Evolutionary conservation across 495 filamentous ascomycete genomes (phyloP).

Genomic region (Podospora conica): DNA sequence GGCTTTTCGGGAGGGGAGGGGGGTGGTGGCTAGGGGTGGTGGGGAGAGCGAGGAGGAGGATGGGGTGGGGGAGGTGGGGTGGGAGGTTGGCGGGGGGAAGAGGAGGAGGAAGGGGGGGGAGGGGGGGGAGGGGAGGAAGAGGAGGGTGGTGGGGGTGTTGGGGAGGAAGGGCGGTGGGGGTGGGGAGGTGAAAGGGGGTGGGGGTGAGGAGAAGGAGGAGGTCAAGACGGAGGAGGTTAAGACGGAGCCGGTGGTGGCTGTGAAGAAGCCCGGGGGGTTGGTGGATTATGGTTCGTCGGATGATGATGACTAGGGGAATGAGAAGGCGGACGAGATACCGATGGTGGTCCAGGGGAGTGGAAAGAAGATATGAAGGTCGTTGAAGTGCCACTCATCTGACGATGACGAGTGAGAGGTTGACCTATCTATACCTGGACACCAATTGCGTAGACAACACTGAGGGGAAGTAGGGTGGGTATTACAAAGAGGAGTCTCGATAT

Average conservation of each 20-base stretch:
- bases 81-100: conserved; percentile 22
- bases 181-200: conserved; percentile 1
- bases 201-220: conserved; percentile 17
- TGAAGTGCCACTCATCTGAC: background rate
- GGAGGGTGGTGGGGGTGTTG: conserved; percentile 5
- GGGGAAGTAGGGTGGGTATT: background rate
- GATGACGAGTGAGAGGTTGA: background rate
- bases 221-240: conserved; percentile 11
- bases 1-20: conserved; percentile 52
- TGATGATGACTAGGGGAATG: conserved; percentile 22
- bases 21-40: conserved; percentile 19
- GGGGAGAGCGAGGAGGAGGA: conserved; percentile 1
- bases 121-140: conserved; percentile 8
- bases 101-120: conserved; percentile 15
- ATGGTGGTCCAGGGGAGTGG: too few relatives aligned
- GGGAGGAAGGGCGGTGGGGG: conserved; percentile 5
- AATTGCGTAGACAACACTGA: background rate
- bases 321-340: background rate
- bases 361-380: background rate
- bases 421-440: background rate
- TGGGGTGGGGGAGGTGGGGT: conserved; percentile 22
- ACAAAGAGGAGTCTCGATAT: conserved; percentile 10
- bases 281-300: conserved; percentile 29
- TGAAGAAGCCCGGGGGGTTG: conserved; percentile 18
- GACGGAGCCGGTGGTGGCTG: background rate